Base-by-base conservation (phyloP, 306 rosid species). In the Myrica gale region DNA sequence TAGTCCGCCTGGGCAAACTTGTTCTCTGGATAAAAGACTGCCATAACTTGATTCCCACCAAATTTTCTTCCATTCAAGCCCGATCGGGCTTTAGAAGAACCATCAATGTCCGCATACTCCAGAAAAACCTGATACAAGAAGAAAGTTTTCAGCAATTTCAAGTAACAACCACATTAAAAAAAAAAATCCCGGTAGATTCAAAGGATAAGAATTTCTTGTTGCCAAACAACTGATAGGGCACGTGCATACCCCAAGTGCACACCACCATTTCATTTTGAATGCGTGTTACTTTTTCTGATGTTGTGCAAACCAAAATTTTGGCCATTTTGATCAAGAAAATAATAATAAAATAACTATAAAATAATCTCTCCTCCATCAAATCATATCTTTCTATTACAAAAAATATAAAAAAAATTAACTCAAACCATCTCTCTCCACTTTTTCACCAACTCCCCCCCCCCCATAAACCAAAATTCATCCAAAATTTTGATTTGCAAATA, bases 1-100 rank as follows among this genome's bases (percentile, higher is more conserved):
- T 92, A 96, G 23, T 96, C 97, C 19, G 89, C 97, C 84, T 89
- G 82, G 5, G 91, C 93, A 82, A 96, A 96, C 80, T 87, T 92
- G 85, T 89, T 83, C 89, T 96, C 98, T 0, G 92, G 82, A 73
- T 90, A 96, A 72, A 72, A 92, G 72, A 92, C 97, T 1, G 96
- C 99, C 51, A 83, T 80, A 4, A 96, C 99, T 80, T 87, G 90
- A 74, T 90, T 92, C 69, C 99, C 93, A 5, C 89, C 99, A 75
- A 95, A 96, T 61, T 89, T 92, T 26, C 99, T 80, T 26, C 96
- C 97, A 84, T 95, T 89, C 87, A 95, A 70, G 50, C 97, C 99
- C 5, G 90, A 54, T 5, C 93, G 92, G 26, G 97, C 99, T 82
- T 96, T 96, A 5, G 92, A 75, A 53, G 99, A 86, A 26, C 98